Evolutionary conservation across 2,329 filamentous ascomycete species (phyloP), one percentile per base, ranked within the genome.

Genomic region (Chaetomiaceae sp.): DNA sequence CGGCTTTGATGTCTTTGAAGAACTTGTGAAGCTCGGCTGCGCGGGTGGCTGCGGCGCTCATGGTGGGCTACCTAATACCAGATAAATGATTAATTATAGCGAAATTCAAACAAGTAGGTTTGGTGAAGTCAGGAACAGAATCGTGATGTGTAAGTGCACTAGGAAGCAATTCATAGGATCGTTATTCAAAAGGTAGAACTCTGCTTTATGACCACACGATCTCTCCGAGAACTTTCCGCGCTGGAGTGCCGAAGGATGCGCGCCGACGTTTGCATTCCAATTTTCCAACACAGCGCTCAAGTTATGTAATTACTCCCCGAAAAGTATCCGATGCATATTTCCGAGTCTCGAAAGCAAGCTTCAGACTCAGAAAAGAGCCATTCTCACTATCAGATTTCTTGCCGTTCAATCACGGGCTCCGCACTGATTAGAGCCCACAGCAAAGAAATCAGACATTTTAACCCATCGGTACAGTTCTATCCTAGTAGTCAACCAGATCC

Each of bases 191-290:
- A 18, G 20, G 20, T 23, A 13, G n/a, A n/a, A n/a, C n/a, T n/a
- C n/a, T n/a, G 13, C 23, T 21, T 38, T 20, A 10, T 10, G 16
- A 8, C 8, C 34, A 21, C 25, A 14, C 20, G 34, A 46, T 56
- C 25, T 58, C 10, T 40, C 57, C 57, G 57, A 56, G 42, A 58
- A 54, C 50, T 56, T 41, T 51, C 56, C 56, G 53, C 23, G 4
- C 13, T 16, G 14, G 20, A 18, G 11, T 27, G 20, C 13, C 13
- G 20, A 14, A 38, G 36, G 20, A n/a, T 23, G 11, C 30, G 13
- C 23, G 21, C 21, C 36, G n/a, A 25, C 18, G 11, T 9, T 5
- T 27, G 25, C 25, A 5, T 27, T 27, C 25, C 25, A 5, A 27
- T 5, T 9, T 9, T 27, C 25, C 25, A 27, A 27, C 25, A 9